A percentile compares a stretch with the other conserved stretches of the same genome.
phyloP scores from a whole-genome alignment of 768 basidiomycete genomes.

The Rubroboletus pulcherrimus region DNA sequence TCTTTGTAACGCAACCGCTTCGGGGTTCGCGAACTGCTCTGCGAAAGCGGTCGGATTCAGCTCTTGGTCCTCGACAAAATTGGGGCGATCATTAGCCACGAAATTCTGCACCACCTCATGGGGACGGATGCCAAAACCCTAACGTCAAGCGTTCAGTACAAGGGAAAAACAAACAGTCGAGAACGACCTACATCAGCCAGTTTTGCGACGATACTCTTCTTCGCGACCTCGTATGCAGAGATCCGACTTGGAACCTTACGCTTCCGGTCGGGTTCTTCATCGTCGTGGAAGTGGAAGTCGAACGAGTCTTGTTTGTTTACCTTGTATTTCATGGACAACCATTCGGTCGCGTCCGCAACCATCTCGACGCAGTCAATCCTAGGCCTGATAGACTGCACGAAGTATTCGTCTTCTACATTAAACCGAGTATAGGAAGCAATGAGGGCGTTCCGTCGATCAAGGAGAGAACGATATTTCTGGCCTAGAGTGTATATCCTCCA shows the following conservation, averaged over 20 bases:
- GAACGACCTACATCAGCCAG: constrained; percentile 66
- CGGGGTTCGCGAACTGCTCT: constrained; percentile 78
- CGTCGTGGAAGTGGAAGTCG: constrained; percentile 69
- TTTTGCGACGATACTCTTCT: constrained; percentile 71
- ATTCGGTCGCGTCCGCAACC: constrained; percentile 87
- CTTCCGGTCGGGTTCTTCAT: constrained; percentile 55
- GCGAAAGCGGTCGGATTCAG: constrained; percentile 76
- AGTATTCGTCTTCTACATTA: constrained; percentile 69
- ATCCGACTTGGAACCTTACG: constrained; percentile 81
- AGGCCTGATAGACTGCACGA: constrained; percentile 62
- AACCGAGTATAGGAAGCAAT: constrained; percentile 64
- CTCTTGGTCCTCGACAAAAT: constrained; percentile 80
- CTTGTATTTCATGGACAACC: constrained; percentile 84
- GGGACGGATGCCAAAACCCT: constrained; percentile 84
- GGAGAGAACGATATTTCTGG: constrained; percentile 82
- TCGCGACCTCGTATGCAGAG: constrained; percentile 80
- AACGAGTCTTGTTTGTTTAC: constrained; percentile 59
- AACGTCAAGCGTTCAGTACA: neutral
- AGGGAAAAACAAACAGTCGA: neutral
- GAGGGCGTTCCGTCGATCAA: constrained; percentile 67
- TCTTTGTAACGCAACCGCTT: constrained; percentile 51
- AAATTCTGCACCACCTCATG: constrained; percentile 87
- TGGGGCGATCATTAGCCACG: constrained; percentile 50
- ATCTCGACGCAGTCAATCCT: constrained; percentile 80
- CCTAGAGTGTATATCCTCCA: constrained; percentile 93